Percentiles rank a stretch among this genome's conserved stretches.
Evolutionary conservation across 345 rosid species (phyloP).

Genomic region (Pistacia integerrima): DNA sequence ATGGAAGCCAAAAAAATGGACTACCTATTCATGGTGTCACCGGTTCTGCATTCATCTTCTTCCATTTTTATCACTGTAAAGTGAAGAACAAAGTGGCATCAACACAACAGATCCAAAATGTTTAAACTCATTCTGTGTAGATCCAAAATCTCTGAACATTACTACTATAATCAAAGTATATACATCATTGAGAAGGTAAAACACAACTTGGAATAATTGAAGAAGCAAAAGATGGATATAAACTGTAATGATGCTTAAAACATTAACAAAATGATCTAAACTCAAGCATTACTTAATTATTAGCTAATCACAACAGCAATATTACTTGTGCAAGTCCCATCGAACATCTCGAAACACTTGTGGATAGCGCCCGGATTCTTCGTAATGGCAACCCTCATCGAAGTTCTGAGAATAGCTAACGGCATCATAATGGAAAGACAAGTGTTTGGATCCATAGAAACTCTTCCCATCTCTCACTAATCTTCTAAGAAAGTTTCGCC

Average conservation of each 20-base stretch:
- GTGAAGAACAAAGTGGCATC: not conserved
- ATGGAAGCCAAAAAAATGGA: too few species aligned
- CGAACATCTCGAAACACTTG: conserved; percentile 25
- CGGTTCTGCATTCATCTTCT: too few species aligned
- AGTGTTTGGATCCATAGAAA: conserved; percentile 46
- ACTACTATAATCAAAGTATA: not conserved
- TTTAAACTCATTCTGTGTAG: too few species aligned
- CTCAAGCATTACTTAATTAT: not conserved
- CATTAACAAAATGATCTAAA: not conserved
- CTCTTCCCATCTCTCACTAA: conserved; percentile 42
- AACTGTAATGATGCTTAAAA: too few species aligned
- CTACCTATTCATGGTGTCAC: too few species aligned
- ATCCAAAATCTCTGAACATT: not conserved
- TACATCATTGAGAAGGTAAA: not conserved
- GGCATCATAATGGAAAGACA: conserved; percentile 73
- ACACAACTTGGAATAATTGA: not conserved
- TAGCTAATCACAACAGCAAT: not conserved
- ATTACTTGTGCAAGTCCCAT: conserved; percentile 33
- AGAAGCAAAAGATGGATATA: not conserved
- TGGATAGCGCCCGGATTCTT: conserved; percentile 29
- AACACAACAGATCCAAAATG: not conserved
- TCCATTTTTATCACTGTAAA: too few species aligned
- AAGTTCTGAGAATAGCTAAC: conserved; percentile 81
- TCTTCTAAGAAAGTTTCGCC: conserved; percentile 53
- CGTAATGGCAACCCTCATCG: conserved; percentile 53